Conservation (phyloP, 2,329 filamentous ascomycete genomes). For the Exophiala bonariae region DNA sequence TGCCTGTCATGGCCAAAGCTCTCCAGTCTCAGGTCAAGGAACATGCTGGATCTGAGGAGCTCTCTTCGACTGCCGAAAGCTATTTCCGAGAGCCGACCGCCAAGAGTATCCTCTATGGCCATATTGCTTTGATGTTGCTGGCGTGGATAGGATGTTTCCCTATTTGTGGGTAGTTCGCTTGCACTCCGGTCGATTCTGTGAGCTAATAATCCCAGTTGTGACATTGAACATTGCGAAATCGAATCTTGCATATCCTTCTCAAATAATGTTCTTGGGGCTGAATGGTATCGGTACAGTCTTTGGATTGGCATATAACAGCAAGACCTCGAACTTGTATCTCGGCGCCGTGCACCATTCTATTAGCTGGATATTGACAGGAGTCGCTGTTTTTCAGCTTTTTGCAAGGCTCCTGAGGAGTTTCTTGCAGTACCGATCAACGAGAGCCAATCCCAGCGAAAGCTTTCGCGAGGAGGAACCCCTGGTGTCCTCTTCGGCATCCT, state of each 20-base stretch:
- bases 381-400: constrained; percentile 1
- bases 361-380: constrained; percentile 6
- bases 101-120: constrained; percentile 4
- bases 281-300: constrained; percentile 7
- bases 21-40: constrained; percentile 1
- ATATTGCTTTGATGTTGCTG: constrained; percentile 9
- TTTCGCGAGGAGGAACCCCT: constrained; percentile 7
- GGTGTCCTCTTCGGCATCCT: constrained; percentile 4
- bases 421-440: not conserved
- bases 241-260: not conserved
- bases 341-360: constrained; percentile 5
- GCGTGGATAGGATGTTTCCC: constrained; percentile 7
- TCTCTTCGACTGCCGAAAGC: not conserved
- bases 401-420: constrained; percentile 4
- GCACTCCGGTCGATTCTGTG: not conserved
- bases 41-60: not conserved
- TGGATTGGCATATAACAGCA: constrained; percentile 10
- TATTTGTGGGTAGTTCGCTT: constrained; percentile 1
- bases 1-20: not conserved
- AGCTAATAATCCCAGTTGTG: not conserved
- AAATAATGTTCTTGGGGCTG: constrained; percentile 7
- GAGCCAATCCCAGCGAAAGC: not conserved
- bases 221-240: not conserved
- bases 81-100: constrained; percentile 9
- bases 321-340: constrained; percentile 13